Percentiles rank a stretch among this genome's conserved stretches.
Conservation (phyloP, 257 asterid genomes). For the Nicotiana noctiflora region DNA sequence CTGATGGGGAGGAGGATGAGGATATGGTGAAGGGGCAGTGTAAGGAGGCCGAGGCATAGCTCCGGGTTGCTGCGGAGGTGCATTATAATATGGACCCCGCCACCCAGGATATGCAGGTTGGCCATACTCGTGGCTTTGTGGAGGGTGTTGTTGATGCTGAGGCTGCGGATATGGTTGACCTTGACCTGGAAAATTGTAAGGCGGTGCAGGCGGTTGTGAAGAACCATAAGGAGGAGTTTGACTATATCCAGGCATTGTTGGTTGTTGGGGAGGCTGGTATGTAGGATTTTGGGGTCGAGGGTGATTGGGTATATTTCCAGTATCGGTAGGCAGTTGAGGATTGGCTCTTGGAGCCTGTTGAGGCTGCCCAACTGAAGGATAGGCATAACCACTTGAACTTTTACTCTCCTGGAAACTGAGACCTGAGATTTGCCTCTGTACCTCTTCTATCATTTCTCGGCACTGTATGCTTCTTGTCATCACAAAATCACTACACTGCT, state of each 20-base stretch:
- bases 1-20: conserved; percentile 63
- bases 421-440: conserved; percentile 81
- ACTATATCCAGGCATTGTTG: conserved; percentile 37
- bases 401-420: conserved; percentile 77
- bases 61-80: conserved; percentile 75
- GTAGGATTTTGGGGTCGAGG: conserved; percentile 40
- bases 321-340: conserved; percentile 29
- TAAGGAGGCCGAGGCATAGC: conserved; percentile 85
- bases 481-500: conserved; percentile 92
- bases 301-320: conserved; percentile 5
- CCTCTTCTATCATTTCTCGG: conserved; percentile 90
- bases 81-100: conserved; percentile 80
- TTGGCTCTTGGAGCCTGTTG: conserved; percentile 46
- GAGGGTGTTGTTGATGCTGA: conserved; percentile 52
- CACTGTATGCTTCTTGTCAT: conserved; percentile 94
- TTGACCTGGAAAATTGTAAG: conserved; percentile 48
- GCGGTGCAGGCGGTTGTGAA: conserved; percentile 61
- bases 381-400: conserved; percentile 39
- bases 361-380: conserved; percentile 46
- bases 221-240: conserved; percentile 41
- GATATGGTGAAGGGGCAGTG: conserved; percentile 61
- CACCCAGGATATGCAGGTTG: conserved; percentile 96
- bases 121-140: conserved; percentile 57
- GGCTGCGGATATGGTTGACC: conserved; percentile 51
- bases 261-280: conserved; percentile 69